Conservation (phyloP, 2,329 filamentous ascomycete genomes). For the Hymenoscyphus infarciens region DNA sequence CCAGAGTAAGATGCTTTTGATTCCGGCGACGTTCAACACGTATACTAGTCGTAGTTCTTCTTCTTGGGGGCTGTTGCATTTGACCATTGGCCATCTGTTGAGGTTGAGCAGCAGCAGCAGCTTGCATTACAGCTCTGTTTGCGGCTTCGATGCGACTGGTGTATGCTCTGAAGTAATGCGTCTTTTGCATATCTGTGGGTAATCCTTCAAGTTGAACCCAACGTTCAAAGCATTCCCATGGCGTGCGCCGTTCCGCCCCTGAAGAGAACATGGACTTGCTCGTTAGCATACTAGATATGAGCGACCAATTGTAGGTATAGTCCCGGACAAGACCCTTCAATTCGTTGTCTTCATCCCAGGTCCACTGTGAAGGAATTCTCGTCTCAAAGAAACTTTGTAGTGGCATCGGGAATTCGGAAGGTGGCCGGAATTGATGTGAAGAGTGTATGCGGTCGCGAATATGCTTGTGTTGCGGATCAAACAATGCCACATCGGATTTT, state of each 20-base stretch:
- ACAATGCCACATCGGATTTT: slow-evolving; percentile 76
- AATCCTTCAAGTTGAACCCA: slow-evolving; percentile 92
- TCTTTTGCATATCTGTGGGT: slow-evolving; percentile 90
- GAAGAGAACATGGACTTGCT: slow-evolving; percentile 75
- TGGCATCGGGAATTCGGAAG: slow-evolving; percentile 89
- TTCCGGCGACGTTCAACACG: slow-evolving; percentile 84
- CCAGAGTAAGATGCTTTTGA: slow-evolving; percentile 79
- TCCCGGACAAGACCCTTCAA: slow-evolving; percentile 80
- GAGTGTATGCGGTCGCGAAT: slow-evolving; percentile 88
- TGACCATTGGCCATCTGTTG: slow-evolving; percentile 39
- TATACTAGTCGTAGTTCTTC: slow-evolving; percentile 73
- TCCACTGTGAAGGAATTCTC: slow-evolving; percentile 86
- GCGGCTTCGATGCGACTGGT: slow-evolving; percentile 58
- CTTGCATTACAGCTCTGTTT: slow-evolving; percentile 46
- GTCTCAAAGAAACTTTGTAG: slow-evolving; percentile 86
- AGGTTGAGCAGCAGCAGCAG: slow-evolving; percentile 33
- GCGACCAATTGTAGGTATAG: slow-evolving; percentile 95
- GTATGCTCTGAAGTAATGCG: slow-evolving; percentile 83
- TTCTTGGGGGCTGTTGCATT: slow-evolving; percentile 49
- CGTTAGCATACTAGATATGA: slow-evolving; percentile 79
- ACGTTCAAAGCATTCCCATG: slow-evolving; percentile 98
- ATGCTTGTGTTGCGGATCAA: slow-evolving; percentile 82
- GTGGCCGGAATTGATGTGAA: slow-evolving; percentile 88
- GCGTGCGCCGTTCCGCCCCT: slow-evolving; percentile 82
- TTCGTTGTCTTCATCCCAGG: slow-evolving; percentile 84